Conservation (phyloP, 2,329 filamentous ascomycete species). For the Xylaria sp. region DNA sequence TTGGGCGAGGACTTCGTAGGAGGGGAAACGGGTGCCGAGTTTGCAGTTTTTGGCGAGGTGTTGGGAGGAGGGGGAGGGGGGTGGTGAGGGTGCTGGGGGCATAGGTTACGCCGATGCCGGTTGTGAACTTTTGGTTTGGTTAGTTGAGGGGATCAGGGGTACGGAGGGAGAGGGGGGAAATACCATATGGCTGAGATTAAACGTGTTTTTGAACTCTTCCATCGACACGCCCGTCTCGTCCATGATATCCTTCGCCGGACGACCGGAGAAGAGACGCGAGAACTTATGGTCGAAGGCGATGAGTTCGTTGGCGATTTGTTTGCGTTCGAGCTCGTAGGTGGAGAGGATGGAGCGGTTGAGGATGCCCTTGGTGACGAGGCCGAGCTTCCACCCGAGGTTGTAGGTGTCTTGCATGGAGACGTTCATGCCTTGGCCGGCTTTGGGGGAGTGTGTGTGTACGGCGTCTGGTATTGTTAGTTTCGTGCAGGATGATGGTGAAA, state of each 20-base stretch:
- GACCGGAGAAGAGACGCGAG: slow-evolving; percentile 44
- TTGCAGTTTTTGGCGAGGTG: slow-evolving; percentile 40
- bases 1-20: slow-evolving; percentile 56
- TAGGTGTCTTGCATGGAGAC: slow-evolving; percentile 55
- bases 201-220: slow-evolving; percentile 42
- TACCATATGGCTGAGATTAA: slow-evolving; percentile 25
- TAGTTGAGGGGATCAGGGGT: neutral
- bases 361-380: slow-evolving; percentile 32
- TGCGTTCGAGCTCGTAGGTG: slow-evolving; percentile 43
- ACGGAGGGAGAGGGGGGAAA: neutral
- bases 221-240: slow-evolving; percentile 53
- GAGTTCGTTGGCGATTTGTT: slow-evolving; percentile 53
- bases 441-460: slow-evolving; percentile 67
- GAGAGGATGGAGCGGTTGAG: slow-evolving; percentile 33
- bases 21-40: slow-evolving; percentile 54
- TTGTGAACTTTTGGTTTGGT: slow-evolving; percentile 14
- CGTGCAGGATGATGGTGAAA: neutral
- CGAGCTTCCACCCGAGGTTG: slow-evolving; percentile 52
- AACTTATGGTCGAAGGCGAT: slow-evolving; percentile 51
- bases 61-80: slow-evolving; percentile 15
- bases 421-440: slow-evolving; percentile 66
- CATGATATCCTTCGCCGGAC: slow-evolving; percentile 49
- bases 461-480: slow-evolving; percentile 45
- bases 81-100: slow-evolving; percentile 50
- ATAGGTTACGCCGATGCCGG: slow-evolving; percentile 48